Conservation (phyloP, 768 basidiomycete species). For the Botryobasidium botryosum region DNA sequence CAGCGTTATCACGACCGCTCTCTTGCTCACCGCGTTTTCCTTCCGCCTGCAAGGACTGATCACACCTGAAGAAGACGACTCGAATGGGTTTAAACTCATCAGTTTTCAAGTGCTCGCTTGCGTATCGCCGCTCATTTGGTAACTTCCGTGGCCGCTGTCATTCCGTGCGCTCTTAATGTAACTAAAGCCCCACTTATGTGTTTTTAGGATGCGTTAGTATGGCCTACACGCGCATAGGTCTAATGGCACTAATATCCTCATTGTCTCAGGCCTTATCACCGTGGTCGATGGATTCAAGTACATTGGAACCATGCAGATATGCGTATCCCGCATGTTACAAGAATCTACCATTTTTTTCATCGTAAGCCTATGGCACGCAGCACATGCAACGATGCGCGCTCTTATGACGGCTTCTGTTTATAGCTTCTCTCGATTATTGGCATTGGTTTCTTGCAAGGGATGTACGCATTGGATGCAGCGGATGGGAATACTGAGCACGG, state of each 20-base stretch:
- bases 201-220: conserved; percentile 60
- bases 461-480: conserved; percentile 82
- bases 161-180: neutral
- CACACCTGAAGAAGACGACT: conserved; percentile 3
- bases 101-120: conserved; percentile 50
- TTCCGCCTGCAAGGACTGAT: conserved; percentile 46
- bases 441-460: conserved; percentile 68
- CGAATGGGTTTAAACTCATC: conserved; percentile 20
- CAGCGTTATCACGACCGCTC: conserved; percentile 50
- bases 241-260: neutral
- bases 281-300: conserved; percentile 76
- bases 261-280: conserved; percentile 46
- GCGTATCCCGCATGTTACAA: conserved; percentile 80
- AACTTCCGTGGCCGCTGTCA: neutral
- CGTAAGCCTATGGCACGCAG: conserved; percentile 24
- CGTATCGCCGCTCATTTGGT: conserved; percentile 11
- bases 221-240: neutral
- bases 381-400: neutral
- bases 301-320: conserved; percentile 88
- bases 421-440: conserved; percentile 70
- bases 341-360: conserved; percentile 88
- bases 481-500: conserved; percentile 54
- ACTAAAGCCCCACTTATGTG: neutral
- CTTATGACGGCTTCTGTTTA: neutral
- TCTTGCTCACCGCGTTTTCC: conserved; percentile 57